Evolutionary conservation across 2,329 filamentous ascomycete genomes (phyloP).

Genomic region (Cytospora chrysosperma): DNA sequence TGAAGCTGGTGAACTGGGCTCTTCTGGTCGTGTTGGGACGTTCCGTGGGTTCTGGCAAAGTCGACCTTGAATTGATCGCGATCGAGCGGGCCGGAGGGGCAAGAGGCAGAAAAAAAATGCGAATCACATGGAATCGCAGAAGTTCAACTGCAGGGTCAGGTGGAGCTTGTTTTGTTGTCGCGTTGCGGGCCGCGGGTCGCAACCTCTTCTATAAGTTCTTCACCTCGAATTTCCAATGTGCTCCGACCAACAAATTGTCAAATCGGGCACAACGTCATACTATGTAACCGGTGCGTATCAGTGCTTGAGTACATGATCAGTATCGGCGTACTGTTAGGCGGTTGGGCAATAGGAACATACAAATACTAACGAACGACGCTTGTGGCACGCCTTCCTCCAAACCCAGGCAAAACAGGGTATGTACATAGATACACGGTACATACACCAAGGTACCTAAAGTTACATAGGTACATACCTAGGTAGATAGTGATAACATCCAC

Average conservation of each 20-base stretch:
- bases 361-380: not conserved
- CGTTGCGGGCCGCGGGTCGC: not conserved
- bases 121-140: not conserved
- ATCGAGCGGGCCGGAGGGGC: not conserved
- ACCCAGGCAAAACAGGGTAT: too few relatives aligned
- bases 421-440: not conserved
- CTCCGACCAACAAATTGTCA: not conserved
- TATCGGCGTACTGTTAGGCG: not conserved
- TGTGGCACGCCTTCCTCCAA: too few relatives aligned
- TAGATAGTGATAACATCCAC: too few relatives aligned
- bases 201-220: not conserved
- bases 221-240: not conserved
- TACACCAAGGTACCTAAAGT: not conserved
- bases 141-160: not conserved
- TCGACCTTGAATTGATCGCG: not conserved
- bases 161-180: not conserved
- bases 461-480: too few relatives aligned
- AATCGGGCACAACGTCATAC: not conserved
- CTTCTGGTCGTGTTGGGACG: not conserved
- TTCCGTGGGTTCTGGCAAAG: not conserved
- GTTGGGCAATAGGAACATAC: not conserved
- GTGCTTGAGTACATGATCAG: too few relatives aligned
- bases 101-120: not conserved
- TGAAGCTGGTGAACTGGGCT: not conserved
- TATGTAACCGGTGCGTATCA: not conserved